Percentiles rank a stretch among this genome's conserved stretches.
Evolutionary conservation across 805 yeast species (phyloP).

Genomic region (Ogataea pilisensis): DNA sequence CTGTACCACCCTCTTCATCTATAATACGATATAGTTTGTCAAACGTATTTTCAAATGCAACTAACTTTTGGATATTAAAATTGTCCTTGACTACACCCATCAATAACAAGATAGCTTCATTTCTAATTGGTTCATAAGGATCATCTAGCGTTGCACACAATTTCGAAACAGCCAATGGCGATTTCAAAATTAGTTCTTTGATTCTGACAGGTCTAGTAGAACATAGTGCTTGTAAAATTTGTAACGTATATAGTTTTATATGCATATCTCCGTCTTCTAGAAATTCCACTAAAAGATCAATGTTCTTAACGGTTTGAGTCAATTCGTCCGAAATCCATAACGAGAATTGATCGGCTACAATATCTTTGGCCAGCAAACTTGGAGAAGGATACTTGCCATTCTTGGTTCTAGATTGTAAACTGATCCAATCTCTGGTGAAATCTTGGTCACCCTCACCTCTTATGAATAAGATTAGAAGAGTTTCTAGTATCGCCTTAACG

Average conservation of each 20-base stretch:
- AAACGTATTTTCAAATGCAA: constrained; percentile 92
- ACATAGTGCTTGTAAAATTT: constrained; percentile 77
- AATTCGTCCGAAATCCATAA: constrained; percentile 94
- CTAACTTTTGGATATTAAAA: constrained; percentile 82
- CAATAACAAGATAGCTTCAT: constrained; percentile 79
- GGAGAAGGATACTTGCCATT: constrained; percentile 82
- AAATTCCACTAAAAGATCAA: constrained; percentile 46
- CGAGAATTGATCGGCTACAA: constrained; percentile 75
- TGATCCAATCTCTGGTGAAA: constrained; percentile 62
- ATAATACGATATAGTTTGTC: constrained; percentile 77
- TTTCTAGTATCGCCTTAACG: constrained; percentile 78
- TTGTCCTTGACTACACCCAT: constrained; percentile 80
- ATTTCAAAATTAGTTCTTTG: constrained; percentile 64
- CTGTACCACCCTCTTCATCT: constrained; percentile 80
- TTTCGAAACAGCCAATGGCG: constrained; percentile 77
- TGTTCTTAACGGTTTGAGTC: constrained; percentile 55
- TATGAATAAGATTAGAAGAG: constrained; percentile 75
- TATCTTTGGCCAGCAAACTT: constrained; percentile 47
- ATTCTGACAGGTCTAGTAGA: constrained; percentile 71
- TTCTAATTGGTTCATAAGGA: constrained; percentile 78
- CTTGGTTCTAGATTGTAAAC: constrained; percentile 67
- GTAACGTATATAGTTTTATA: constrained; percentile 74
- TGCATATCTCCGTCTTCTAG: constrained; percentile 58
- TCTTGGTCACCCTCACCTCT: constrained; percentile 60
- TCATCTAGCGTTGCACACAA: constrained; percentile 62